A percentile compares a stretch with the other conserved stretches of the same genome.
phyloP scores from a whole-genome alignment of 805 yeast species.

The Zygotorulaspora florentina region DNA sequence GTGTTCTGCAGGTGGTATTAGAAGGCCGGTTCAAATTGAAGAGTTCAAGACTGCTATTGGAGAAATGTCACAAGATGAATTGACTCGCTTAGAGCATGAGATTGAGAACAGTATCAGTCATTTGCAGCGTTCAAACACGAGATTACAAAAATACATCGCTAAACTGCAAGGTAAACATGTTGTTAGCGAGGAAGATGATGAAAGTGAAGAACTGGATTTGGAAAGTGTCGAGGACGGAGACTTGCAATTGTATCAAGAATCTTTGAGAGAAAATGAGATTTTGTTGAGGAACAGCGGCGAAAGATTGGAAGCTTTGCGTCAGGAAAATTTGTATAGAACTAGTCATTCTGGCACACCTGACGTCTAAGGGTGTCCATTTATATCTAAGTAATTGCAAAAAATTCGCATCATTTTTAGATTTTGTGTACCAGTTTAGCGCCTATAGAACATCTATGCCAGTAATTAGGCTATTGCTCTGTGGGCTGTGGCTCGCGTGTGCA shows the following conservation, averaged over 20 bases:
- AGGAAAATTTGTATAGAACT: conserved; percentile 46
- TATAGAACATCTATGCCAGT: no score
- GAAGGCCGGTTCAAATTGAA: conserved; percentile 39
- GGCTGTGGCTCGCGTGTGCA: no score
- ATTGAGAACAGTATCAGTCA: conserved; percentile 43
- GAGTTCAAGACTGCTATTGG: conserved; percentile 52
- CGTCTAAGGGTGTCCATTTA: neutral
- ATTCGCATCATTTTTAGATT: neutral
- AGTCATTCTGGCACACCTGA: conserved; percentile 11
- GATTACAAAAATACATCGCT: conserved; percentile 42
- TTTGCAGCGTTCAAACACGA: conserved; percentile 48
- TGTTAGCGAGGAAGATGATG: conserved; percentile 23
- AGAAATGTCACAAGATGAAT: conserved; percentile 47
- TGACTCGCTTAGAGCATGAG: conserved; percentile 33
- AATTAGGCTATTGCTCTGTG: no score
- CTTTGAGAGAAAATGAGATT: conserved; percentile 50
- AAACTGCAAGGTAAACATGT: conserved; percentile 28
- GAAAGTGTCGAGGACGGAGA: conserved; percentile 42
- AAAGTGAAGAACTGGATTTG: conserved; percentile 27
- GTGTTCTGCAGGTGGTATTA: conserved; percentile 31
- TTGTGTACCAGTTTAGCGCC: no score
- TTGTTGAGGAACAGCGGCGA: conserved; percentile 51
- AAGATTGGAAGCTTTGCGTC: conserved; percentile 42
- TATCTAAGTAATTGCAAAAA: neutral
- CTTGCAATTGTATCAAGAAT: conserved; percentile 47